Conservation (phyloP, 495 filamentous ascomycete genomes). For the Aspergillus carlsbadensis region DNA sequence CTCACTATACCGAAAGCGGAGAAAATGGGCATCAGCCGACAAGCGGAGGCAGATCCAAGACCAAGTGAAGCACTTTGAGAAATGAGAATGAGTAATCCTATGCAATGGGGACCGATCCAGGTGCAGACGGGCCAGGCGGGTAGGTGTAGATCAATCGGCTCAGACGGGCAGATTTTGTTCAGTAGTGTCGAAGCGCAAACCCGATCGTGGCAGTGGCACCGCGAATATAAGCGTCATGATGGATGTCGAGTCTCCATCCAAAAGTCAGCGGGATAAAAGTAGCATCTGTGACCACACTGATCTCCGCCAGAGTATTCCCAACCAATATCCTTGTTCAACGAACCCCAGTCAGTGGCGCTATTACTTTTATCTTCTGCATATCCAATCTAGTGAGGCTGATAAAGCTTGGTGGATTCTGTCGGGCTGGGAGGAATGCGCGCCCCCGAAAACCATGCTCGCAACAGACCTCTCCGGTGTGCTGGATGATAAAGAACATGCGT, state of each 20-base stretch:
- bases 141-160: constrained; percentile 11
- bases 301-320: constrained; percentile 13
- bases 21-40: constrained; percentile 23
- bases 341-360: constrained; percentile 7
- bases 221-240: constrained; percentile 41
- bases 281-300: constrained; percentile 20
- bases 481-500: constrained; percentile 16
- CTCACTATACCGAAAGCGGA: constrained; percentile 38
- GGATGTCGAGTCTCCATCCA: constrained; percentile 10
- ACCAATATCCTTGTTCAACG: constrained; percentile 6
- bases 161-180: constrained; percentile 2
- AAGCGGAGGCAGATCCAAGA: constrained; percentile 26
- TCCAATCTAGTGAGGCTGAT: constrained; percentile 12
- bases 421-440: constrained; percentile 38
- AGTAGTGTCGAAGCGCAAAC: background rate
- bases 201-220: constrained; percentile 3
- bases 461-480: constrained; percentile 20
- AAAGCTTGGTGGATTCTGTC: constrained; percentile 22
- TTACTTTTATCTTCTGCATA: background rate
- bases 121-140: constrained; percentile 8
- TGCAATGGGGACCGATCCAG: constrained; percentile 7
- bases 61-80: background rate
- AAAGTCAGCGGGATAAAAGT: constrained; percentile 19
- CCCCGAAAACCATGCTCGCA: constrained; percentile 35
- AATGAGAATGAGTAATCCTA: constrained; percentile 13